Conservation (phyloP, 2,329 filamentous ascomycete species). For the Phoma herbarum region DNA sequence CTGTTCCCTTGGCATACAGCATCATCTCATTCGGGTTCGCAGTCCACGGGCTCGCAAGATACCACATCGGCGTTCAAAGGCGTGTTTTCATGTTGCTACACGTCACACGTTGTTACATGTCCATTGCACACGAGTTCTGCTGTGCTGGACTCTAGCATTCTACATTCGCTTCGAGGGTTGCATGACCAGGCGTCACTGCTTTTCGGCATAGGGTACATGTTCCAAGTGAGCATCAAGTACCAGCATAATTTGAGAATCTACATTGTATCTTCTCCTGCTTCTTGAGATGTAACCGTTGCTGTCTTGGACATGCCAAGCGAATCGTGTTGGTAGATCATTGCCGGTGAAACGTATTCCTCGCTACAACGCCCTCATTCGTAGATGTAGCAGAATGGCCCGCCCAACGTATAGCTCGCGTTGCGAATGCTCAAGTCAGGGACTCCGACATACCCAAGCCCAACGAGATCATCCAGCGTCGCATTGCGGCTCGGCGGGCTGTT, state of each 20-base stretch:
- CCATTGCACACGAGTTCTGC: not conserved
- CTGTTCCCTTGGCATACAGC: not conserved
- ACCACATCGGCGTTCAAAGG: not conserved
- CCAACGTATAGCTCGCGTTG: not conserved
- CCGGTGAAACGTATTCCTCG: too few relatives aligned
- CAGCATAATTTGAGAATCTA: too few relatives aligned
- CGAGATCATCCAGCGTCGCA: not conserved
- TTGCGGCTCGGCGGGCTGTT: not conserved
- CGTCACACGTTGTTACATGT: not conserved
- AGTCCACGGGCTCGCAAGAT: not conserved
- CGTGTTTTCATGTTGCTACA: not conserved
- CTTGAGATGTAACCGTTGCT: too few relatives aligned
- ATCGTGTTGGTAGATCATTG: too few relatives aligned
- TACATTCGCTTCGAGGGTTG: not conserved
- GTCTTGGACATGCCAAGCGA: too few relatives aligned
- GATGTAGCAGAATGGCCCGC: not conserved
- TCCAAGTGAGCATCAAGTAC: not conserved
- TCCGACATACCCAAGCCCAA: not conserved
- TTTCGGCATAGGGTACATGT: not conserved
- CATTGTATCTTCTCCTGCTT: too few relatives aligned
- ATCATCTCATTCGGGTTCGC: not conserved
- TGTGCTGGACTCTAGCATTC: not conserved
- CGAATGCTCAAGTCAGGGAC: not conserved
- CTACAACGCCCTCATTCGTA: too few relatives aligned
- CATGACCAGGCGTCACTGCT: not conserved